Percentiles rank a stretch among this genome's conserved stretches.
phyloP scores from a whole-genome alignment of 1,139 yeast genomes.

The Wickerhamomyces sp. region DNA sequence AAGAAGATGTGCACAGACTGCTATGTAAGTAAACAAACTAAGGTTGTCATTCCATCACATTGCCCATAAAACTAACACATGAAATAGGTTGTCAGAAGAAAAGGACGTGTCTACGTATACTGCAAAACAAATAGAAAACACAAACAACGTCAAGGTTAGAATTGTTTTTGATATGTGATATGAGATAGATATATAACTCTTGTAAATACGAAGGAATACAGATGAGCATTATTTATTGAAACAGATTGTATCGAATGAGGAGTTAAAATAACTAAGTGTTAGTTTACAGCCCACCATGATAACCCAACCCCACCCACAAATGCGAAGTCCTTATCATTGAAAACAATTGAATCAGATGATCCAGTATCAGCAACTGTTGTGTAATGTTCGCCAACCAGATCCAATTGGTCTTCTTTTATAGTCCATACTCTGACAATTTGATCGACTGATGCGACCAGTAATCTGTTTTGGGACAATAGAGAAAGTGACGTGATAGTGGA shows the following conservation, averaged over 20 bases:
- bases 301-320: constrained; percentile 72
- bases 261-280: constrained; percentile 1
- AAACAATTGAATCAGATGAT: constrained; percentile 42
- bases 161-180: no score
- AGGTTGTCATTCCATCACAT: background rate
- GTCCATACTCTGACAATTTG: constrained; percentile 72
- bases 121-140: constrained; percentile 93
- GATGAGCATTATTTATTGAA: background rate
- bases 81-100: constrained; percentile 70
- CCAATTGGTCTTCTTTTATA: constrained; percentile 29
- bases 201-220: background rate
- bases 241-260: no score
- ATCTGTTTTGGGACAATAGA: constrained; percentile 21
- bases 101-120: constrained; percentile 88
- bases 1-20: constrained; percentile 91
- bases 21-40: constrained; percentile 46
- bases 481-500: constrained; percentile 76
- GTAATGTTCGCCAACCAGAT: constrained; percentile 42
- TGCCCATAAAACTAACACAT: constrained; percentile 2
- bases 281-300: constrained; percentile 43
- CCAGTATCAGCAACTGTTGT: constrained; percentile 94
- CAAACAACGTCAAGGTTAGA: constrained; percentile 92
- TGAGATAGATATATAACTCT: background rate
- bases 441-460: constrained; percentile 55
- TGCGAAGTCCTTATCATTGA: constrained; percentile 28